Percentiles rank a stretch among this genome's conserved stretches.
Conservation (phyloP, 2,329 filamentous ascomycete genomes). For the Chrysosporium keratinophilum region DNA sequence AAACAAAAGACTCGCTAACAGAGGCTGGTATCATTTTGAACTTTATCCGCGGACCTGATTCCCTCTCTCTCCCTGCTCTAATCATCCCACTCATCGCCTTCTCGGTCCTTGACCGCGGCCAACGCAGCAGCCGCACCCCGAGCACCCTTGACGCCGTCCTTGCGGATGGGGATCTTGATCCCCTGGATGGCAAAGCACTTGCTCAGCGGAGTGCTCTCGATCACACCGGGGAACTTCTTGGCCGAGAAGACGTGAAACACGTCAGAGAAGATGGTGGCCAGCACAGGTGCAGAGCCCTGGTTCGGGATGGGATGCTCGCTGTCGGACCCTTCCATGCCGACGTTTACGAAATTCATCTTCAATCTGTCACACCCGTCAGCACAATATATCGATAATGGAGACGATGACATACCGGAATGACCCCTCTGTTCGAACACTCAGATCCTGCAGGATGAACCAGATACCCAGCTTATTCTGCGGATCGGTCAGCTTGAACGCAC, state of each 20-base stretch:
- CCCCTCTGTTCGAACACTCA: constrained; percentile 89
- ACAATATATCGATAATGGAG: neutral
- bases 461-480: constrained; percentile 71
- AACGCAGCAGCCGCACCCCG: constrained; percentile 27
- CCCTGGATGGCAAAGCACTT: constrained; percentile 89
- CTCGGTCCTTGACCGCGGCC: constrained; percentile 37
- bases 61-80: neutral
- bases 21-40: no score
- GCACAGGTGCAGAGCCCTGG: constrained; percentile 64
- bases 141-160: constrained; percentile 55
- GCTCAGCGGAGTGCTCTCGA: constrained; percentile 82
- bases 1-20: no score
- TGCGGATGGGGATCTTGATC: constrained; percentile 92
- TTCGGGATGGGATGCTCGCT: constrained; percentile 47
- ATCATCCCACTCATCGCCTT: constrained; percentile 17
- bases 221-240: constrained; percentile 97
- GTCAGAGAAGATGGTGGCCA: constrained; percentile 78
- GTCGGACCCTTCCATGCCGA: constrained; percentile 44
- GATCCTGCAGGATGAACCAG: constrained; percentile 93
- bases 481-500: constrained; percentile 74
- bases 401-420: constrained; percentile 61
- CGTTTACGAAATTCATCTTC: constrained; percentile 73
- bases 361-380: constrained; percentile 35
- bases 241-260: constrained; percentile 89
- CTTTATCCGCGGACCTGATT: no score